Evolutionary conservation across 805 yeast genomes (phyloP).

Genomic region (Starmerella sp.): DNA sequence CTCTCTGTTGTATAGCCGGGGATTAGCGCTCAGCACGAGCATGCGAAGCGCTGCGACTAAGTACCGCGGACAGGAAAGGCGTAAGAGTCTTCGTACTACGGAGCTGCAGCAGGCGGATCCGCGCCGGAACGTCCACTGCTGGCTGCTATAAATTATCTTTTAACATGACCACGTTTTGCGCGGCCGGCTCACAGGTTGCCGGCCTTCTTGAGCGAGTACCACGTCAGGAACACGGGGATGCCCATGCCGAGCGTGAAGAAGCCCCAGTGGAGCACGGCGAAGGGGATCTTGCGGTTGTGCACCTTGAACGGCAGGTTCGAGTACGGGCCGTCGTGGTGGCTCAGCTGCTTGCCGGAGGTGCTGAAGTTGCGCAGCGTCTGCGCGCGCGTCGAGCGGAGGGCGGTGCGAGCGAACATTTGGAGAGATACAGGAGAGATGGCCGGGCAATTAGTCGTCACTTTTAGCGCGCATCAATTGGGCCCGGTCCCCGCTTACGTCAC

Average conservation of each 20-base stretch:
- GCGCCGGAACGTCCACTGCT: no score
- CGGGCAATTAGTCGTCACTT: background rate
- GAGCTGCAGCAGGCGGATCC: no score
- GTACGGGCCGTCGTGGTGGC: conserved; percentile 72
- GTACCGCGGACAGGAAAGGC: no score
- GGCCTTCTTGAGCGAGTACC: conserved; percentile 78
- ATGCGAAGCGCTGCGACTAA: no score
- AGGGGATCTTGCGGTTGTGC: conserved; percentile 84
- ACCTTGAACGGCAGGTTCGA: conserved; percentile 90
- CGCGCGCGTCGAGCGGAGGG: conserved; percentile 15
- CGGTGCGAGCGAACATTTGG: conserved; percentile 18
- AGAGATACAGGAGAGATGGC: background rate
- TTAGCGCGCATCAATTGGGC: background rate
- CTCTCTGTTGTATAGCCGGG: no score
- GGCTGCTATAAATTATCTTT: background rate
- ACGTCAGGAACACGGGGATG: conserved; percentile 67
- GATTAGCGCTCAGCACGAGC: no score
- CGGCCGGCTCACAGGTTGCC: conserved; percentile 35
- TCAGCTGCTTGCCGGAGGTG: conserved; percentile 21
- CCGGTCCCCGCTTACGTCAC: background rate
- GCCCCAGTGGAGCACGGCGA: conserved; percentile 68
- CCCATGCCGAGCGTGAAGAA: conserved; percentile 56
- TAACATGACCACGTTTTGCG: background rate
- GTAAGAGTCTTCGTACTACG: no score
- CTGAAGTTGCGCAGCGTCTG: conserved; percentile 20